Conservation (phyloP, 176 grass and related monocot genomes). For the Alloteropsis semialata region DNA sequence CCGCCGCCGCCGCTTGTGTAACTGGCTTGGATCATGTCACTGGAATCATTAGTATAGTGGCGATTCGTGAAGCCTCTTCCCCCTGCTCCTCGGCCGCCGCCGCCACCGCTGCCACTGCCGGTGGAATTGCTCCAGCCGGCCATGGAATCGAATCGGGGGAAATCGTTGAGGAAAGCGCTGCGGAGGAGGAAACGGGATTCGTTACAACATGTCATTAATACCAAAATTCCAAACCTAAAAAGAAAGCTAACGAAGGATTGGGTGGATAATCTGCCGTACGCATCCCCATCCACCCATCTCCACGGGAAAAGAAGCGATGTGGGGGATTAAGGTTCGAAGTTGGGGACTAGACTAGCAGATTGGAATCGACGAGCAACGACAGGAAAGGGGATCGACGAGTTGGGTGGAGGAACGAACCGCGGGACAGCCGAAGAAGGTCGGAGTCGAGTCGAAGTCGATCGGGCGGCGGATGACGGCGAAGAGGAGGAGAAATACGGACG, state of each 20-base stretch:
- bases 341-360: not conserved
- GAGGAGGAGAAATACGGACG: not conserved
- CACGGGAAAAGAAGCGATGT: not conserved
- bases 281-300: not conserved
- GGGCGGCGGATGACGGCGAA: not conserved
- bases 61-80: slow-evolving; percentile 15
- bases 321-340: not conserved
- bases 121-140: slow-evolving; percentile 34
- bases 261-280: not conserved
- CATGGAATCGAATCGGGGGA: slow-evolving; percentile 12
- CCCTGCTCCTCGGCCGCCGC: slow-evolving; percentile 7
- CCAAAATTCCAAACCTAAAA: not conserved
- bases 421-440: not conserved
- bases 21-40: not conserved
- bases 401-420: not conserved
- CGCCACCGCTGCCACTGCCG: not conserved
- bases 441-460: not conserved
- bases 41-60: not conserved
- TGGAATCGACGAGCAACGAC: not conserved
- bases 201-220: not conserved
- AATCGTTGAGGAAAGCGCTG: not conserved
- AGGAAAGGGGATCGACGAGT: not conserved
- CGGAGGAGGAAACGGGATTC: not conserved
- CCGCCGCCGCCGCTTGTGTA: not conserved
- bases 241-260: not conserved